phyloP scores from a whole-genome alignment of 441 rosid genomes.

The Pelargonium cotyledonis region DNA sequence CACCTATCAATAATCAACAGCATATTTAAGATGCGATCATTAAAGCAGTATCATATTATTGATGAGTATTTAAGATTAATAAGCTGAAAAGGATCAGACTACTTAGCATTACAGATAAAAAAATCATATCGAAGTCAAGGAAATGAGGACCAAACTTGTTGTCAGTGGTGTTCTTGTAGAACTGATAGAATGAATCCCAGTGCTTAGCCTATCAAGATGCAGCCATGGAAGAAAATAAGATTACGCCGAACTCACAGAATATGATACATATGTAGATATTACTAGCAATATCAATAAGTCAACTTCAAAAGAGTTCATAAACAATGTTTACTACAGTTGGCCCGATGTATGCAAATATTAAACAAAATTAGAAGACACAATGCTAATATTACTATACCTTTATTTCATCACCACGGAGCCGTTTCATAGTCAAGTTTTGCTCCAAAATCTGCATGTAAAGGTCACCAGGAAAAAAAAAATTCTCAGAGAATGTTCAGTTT shows the following conservation, averaged over 20 bases:
- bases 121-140: not conserved
- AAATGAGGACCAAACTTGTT: constrained; percentile 60
- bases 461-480: constrained; percentile 19
- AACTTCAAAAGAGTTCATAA: not conserved
- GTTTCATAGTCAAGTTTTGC: constrained; percentile 80
- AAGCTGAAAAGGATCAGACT: not conserved
- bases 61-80: not conserved
- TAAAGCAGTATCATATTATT: constrained; percentile 2
- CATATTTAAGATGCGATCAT: not conserved
- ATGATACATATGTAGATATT: not conserved
- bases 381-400: constrained; percentile 25
- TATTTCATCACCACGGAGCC: constrained; percentile 78
- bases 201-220: constrained; percentile 59
- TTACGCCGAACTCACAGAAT: not conserved
- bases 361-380: not conserved
- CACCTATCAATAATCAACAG: constrained; percentile 42
- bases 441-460: constrained; percentile 55
- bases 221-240: constrained; percentile 11
- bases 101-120: not conserved
- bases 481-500: not conserved
- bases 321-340: not conserved
- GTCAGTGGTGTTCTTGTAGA: constrained; percentile 88
- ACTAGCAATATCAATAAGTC: not conserved
- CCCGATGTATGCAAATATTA: not conserved
- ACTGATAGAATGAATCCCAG: constrained; percentile 88